Conservation (phyloP, 495 filamentous ascomycete species). For the Penicillium diatomitis region DNA sequence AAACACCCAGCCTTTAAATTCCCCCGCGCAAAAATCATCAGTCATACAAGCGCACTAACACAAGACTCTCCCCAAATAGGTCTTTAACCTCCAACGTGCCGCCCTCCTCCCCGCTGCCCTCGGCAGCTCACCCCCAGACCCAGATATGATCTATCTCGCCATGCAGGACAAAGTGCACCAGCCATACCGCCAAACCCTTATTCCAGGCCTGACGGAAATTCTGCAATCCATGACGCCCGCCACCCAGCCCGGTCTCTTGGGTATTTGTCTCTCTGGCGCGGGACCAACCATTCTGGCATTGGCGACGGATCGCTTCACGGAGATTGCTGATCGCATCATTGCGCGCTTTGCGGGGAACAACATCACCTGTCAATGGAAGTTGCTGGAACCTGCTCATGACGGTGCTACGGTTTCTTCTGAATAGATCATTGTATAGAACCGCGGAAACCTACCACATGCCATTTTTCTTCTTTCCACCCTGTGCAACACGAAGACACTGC, state of each 20-base stretch:
- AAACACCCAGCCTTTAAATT: no score
- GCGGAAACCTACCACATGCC: no score
- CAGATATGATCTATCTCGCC: slow-evolving; percentile 84
- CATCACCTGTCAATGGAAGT: slow-evolving; percentile 76
- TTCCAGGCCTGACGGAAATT: slow-evolving; percentile 86
- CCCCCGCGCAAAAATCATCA: no score
- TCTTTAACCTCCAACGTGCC: slow-evolving; percentile 90
- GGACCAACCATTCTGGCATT: slow-evolving; percentile 91
- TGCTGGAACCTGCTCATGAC: slow-evolving; percentile 78
- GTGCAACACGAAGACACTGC: no score
- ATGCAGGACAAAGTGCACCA: slow-evolving; percentile 99
- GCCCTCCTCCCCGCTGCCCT: slow-evolving; percentile 79
- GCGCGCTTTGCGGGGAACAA: slow-evolving; percentile 52
- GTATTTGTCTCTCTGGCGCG: slow-evolving; percentile 87
- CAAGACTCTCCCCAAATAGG: slow-evolving; percentile 29
- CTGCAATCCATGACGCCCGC: slow-evolving; percentile 76
- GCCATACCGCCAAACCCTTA: slow-evolving; percentile 78
- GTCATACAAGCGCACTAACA: not conserved
- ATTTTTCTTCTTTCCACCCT: no score
- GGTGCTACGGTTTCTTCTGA: slow-evolving; percentile 54
- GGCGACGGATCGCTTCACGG: slow-evolving; percentile 76
- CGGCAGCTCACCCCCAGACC: slow-evolving; percentile 79
- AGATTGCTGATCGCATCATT: slow-evolving; percentile 73
- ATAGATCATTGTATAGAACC: slow-evolving; percentile 6
- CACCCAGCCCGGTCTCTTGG: slow-evolving; percentile 77